These are phyloP conservation scores for Lasiodiplodia sp. DNA, from an alignment of 2,329 filamentous ascomycete species.

Conservation along the genomic window DNA sequence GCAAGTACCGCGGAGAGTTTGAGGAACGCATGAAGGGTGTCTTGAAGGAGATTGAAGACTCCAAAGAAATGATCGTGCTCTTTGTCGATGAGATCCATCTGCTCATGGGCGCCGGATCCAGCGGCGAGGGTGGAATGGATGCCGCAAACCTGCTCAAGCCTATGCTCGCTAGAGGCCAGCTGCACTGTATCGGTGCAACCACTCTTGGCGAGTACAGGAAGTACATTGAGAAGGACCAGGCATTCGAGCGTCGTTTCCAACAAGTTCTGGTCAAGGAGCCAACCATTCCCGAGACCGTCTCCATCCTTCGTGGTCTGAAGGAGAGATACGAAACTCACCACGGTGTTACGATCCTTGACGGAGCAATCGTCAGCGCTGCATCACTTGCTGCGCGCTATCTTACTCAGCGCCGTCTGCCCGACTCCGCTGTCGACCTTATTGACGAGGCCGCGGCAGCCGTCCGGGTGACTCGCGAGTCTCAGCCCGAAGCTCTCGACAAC, in stretches of 20 bases:
- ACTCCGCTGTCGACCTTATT: constrained; percentile 95
- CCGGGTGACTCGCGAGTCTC: constrained; percentile 91
- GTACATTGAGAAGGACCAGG: constrained; percentile 98
- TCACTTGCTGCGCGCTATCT: constrained; percentile 92
- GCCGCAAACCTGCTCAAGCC: constrained; percentile 97
- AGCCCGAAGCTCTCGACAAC: constrained; percentile 94
- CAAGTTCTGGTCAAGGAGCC: constrained; percentile 98
- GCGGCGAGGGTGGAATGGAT: constrained; percentile 97
- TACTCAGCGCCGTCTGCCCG: constrained; percentile 86
- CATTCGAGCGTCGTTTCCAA: constrained; percentile 98
- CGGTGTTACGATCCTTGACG: constrained; percentile 94
- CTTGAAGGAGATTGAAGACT: constrained; percentile 92
- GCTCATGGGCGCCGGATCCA: constrained; percentile 94
- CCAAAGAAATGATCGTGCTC: constrained; percentile 95
- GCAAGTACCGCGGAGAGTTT: constrained; percentile 98
- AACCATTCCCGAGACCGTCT: constrained; percentile 85
- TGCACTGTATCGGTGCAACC: constrained; percentile 97
- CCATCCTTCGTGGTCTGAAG: constrained; percentile 97
- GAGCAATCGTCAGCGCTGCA: constrained; percentile 89
- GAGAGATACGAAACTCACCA: constrained; percentile 98
- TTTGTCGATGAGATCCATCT: constrained; percentile 99
- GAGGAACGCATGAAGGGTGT: constrained; percentile 99
- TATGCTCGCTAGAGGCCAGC: constrained; percentile 94
- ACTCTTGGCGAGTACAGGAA: constrained; percentile 96
- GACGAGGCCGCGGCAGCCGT: constrained; percentile 98